Evolutionary conservation across 148 eudicot species (phyloP).

Genomic region (Rhododendron kiyosumense): DNA sequence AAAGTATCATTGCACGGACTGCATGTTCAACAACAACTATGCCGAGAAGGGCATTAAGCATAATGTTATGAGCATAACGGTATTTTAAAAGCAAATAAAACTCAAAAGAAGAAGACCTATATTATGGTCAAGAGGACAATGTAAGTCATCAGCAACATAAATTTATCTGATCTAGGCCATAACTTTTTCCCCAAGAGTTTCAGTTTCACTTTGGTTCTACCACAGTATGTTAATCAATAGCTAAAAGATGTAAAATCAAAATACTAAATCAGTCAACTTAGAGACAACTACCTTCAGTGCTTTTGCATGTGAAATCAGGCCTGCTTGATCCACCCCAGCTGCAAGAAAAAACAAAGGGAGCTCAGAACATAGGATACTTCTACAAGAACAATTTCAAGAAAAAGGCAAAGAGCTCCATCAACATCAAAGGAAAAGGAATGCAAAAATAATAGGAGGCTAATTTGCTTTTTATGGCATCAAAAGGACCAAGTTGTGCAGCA

Average conservation of each 20-base stretch:
- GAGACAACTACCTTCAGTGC: conserved; percentile 74
- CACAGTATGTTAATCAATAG: neutral
- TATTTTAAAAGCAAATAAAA: neutral
- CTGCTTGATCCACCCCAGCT: conserved; percentile 99
- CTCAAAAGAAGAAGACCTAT: neutral
- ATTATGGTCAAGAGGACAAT: neutral
- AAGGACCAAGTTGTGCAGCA: neutral
- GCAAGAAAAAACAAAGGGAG: conserved; percentile 22
- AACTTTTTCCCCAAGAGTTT: neutral
- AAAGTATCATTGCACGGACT: neutral
- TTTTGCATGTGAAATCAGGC: conserved; percentile 95
- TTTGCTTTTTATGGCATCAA: neutral
- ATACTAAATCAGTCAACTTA: neutral
- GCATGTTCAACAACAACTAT: neutral
- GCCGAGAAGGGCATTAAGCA: neutral
- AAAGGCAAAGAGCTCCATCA: neutral
- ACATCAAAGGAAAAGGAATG: neutral
- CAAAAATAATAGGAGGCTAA: neutral
- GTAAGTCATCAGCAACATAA: neutral
- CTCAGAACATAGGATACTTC: neutral
- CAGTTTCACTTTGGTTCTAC: neutral
- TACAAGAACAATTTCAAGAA: neutral
- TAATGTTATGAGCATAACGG: neutral
- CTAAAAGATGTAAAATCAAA: neutral
- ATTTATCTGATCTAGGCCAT: neutral